Evolutionary conservation across 2,329 filamentous ascomycete species (phyloP), one percentile per base, ranked within the genome.

Genomic region (Sporothrix inflata): DNA sequence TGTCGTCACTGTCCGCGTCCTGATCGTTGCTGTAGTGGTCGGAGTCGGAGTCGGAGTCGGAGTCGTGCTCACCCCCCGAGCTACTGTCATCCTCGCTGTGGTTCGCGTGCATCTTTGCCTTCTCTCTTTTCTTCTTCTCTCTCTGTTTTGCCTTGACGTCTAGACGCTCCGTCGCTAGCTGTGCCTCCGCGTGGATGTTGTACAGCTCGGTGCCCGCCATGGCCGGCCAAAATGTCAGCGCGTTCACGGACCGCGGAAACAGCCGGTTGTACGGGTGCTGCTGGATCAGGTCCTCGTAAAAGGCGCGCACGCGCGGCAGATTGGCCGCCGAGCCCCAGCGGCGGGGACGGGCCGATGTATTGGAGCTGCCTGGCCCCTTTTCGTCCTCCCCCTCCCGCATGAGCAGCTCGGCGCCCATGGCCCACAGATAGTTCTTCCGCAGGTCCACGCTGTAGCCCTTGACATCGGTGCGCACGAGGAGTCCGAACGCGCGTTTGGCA

Each of bases 141-240:
- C 3, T 34, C 71, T n/a, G 68, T 71, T 14, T 24, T 19, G 71
- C 74, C 61, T 67, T 69, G 21, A 71, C 78, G 55, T 69, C 76
- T 12, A 85, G 75, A 12, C 77, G 79, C 70, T 83, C 79, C 49
- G 87, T 77, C 12, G 81, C 85, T 68, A 79, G 78, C 71, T 80
- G 82, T 77, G 87, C 87, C 82, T 89, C 89, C 63, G 88, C 84
- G 77, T 92, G 88, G 1, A 90, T 84, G 74, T 92, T 89, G 79
- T 93, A 94, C 69, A 97, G 87, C 88, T 96, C 95, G 61, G 94
- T 87, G 66, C 90, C 90, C 76, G 95, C 90, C 82, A 97, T 87
- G 16, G 92, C 91, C 16, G 92, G 90, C 82, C 94, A 94, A 79
- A 98, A 97, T 74, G 93, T 90, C 49, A 92, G 79, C 12, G 92